Base-by-base conservation (phyloP, 192 early-diverging fungal species). In the Coemansia sp. region DNA sequence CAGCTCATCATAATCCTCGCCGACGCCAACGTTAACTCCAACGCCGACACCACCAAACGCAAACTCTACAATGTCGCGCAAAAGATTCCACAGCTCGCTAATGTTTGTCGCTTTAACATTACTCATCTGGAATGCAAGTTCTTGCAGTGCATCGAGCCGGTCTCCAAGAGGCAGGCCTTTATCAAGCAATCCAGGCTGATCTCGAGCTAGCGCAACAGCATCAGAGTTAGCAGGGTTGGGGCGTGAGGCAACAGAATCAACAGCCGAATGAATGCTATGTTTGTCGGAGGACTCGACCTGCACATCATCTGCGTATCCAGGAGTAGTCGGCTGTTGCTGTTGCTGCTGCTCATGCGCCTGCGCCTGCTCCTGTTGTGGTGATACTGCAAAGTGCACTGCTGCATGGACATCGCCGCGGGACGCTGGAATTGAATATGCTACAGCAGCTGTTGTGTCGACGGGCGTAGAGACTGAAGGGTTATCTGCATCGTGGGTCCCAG, bases 141-240 rank as follows among this genome's bases (percentile, higher is more conserved):
- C 54, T 9, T 67, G 49, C 48, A 83, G 61, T 11, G 80, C 72
- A 0, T 53, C 54, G 39, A 83, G 65, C 13, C 80, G 71, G 38
- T 57, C 64, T 18, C 54, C 72, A 44, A 83, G 66, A 19, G 63
- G 15, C 3, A 56, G 12, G 42, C 47, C 65, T 15, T 32, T 45
- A 49, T 74, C 72, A 13, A 65, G 50, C 39, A 77, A 42, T 6
- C 56, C 63, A 2, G 59, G 63, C 19, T 37, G 39, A 18, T 37
- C 47, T 21, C 62, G 66, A 11, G 68, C 75, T 16, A 82, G 71
- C 37, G 56, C 48, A 57, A 61, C 72, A n/a, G 75, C 71, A 47
- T 82, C 80, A 44, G 57, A 41, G 9, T 69, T 47, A 5, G 43
- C 63, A 5, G n/a, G 12, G n/a, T 11, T 19, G n/a, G 21, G 23